A percentile compares a stretch with the other conserved stretches of the same genome.
These are phyloP conservation scores for Hymenoscyphus scutula DNA, from an alignment of 2,329 filamentous ascomycete species.

Conservation along the genomic window DNA sequence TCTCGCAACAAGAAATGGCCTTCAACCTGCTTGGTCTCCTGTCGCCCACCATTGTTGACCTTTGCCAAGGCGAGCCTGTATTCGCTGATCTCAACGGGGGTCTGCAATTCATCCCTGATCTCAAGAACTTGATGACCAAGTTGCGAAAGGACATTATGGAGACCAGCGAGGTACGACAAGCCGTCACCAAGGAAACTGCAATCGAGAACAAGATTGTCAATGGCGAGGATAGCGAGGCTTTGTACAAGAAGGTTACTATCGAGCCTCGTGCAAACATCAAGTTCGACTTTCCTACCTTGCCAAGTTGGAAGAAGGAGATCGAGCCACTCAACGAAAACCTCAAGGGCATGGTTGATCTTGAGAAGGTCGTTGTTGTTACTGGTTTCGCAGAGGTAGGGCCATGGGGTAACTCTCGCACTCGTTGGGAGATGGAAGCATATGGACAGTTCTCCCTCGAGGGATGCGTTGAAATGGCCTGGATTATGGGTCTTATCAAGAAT, in stretches of 20 bases:
- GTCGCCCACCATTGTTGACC: constrained; percentile 88
- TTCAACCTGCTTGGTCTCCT: constrained; percentile 97
- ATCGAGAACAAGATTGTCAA: constrained; percentile 98
- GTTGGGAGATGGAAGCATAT: constrained; percentile 99
- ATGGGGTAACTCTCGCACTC: constrained; percentile 96
- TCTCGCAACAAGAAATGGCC: constrained; percentile 99
- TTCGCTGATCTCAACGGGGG: constrained; percentile 98
- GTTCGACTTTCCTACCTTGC: constrained; percentile 87
- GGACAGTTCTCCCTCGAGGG: constrained; percentile 97
- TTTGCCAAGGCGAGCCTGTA: constrained; percentile 93
- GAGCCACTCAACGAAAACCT: constrained; percentile 84
- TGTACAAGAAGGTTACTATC: constrained; percentile 93
- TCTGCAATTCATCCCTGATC: constrained; percentile 92
- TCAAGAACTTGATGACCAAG: constrained; percentile 91
- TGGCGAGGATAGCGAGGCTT: constrained; percentile 83
- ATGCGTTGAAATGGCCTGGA: constrained; percentile 99
- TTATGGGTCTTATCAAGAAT: constrained; percentile 99
- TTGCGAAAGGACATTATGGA: constrained; percentile 94
- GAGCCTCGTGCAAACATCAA: constrained; percentile 97
- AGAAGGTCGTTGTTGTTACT: constrained; percentile 96
- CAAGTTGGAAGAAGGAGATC: constrained; percentile 88
- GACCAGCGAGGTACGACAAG: constrained; percentile 87
- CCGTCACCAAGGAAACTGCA: constrained; percentile 91
- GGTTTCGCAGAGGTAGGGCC: constrained; percentile 95
- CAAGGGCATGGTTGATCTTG: constrained; percentile 97